Percentiles rank a stretch among this genome's conserved stretches.
These are phyloP conservation scores for Plasmodium malariae DNA, from an alignment of 169 alveolate species.

Conservation along the genomic window DNA sequence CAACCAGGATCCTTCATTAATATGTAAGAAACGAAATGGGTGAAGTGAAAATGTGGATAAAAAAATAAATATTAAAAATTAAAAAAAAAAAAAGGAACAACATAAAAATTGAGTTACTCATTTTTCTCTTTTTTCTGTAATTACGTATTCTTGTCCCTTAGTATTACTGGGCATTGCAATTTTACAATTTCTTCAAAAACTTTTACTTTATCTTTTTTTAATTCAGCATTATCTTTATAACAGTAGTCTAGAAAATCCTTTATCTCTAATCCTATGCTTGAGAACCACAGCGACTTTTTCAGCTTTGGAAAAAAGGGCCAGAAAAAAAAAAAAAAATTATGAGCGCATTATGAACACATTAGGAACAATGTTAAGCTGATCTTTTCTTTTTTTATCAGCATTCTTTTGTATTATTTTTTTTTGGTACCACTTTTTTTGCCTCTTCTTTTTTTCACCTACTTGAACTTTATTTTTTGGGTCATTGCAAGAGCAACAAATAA, in stretches of 20 bases:
- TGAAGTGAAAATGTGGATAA: too few species aligned
- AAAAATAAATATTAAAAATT: too few species aligned
- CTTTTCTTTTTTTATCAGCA: neutral
- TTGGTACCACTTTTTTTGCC: too few species aligned
- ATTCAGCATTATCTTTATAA: constrained; percentile 29
- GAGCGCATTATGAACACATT: neutral
- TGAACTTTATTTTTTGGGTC: constrained; percentile 74
- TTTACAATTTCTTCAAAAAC: constrained; percentile 47
- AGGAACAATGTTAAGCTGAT: neutral
- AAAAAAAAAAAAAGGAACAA: neutral
- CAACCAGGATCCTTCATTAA: constrained; percentile 36
- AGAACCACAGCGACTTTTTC: constrained; percentile 58
- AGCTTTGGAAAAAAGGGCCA: constrained; percentile 1
- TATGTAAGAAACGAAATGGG: too few species aligned
- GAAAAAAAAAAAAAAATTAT: neutral
- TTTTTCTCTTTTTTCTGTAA: neutral
- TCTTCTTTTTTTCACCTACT: constrained; percentile 4
- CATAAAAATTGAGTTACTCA: neutral
- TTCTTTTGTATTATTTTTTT: neutral
- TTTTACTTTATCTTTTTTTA: constrained; percentile 15
- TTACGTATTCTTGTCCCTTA: constrained; percentile 58
- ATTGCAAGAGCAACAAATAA: constrained; percentile 57
- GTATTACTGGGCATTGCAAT: constrained; percentile 44
- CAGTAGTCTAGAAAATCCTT: constrained; percentile 29
- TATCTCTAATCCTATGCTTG: constrained; percentile 68